Percentiles rank a stretch among this genome's conserved stretches.
These are phyloP conservation scores for Solioccasus polychromus DNA, from an alignment of 768 basidiomycete genomes.

Conservation along the genomic window DNA sequence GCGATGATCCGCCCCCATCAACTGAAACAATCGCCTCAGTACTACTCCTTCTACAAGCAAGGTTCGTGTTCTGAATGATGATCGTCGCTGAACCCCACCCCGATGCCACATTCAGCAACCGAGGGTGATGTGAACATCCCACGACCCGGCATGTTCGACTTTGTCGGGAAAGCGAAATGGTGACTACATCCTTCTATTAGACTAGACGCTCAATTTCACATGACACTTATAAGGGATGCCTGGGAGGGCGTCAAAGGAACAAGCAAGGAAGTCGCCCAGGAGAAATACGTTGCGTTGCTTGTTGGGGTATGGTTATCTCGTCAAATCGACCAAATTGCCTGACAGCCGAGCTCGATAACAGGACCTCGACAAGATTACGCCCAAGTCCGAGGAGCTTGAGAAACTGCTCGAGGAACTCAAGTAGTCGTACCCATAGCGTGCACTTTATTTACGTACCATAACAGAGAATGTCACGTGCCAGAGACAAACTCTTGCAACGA, in stretches of 20 bases:
- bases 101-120: slow-evolving; percentile 49
- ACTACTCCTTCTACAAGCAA: slow-evolving; percentile 95
- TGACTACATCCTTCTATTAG: slow-evolving; percentile 28
- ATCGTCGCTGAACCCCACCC: background rate
- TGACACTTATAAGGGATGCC: slow-evolving; percentile 66
- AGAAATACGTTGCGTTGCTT: slow-evolving; percentile 74
- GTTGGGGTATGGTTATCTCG: slow-evolving; percentile 47
- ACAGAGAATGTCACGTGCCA: too few species aligned
- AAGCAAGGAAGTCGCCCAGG: slow-evolving; percentile 67
- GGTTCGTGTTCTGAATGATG: slow-evolving; percentile 42
- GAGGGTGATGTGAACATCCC: slow-evolving; percentile 66
- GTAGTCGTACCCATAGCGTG: too few species aligned
- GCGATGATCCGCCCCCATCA: slow-evolving; percentile 6
- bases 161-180: slow-evolving; percentile 90
- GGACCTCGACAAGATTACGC: slow-evolving; percentile 51
- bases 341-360: slow-evolving; percentile 26
- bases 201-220: background rate
- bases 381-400: slow-evolving; percentile 49
- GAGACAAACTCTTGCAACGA: too few species aligned
- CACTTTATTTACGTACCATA: too few species aligned
- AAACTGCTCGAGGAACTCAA: slow-evolving; percentile 59
- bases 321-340: background rate
- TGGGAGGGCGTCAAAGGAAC: slow-evolving; percentile 75
- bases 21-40: slow-evolving; percentile 46
- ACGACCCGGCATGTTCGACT: slow-evolving; percentile 78